A percentile compares a stretch with the other conserved stretches of the same genome.
These are phyloP conservation scores for Ballota nigra DNA, from an alignment of 257 asterid genomes.

Conservation along the genomic window DNA sequence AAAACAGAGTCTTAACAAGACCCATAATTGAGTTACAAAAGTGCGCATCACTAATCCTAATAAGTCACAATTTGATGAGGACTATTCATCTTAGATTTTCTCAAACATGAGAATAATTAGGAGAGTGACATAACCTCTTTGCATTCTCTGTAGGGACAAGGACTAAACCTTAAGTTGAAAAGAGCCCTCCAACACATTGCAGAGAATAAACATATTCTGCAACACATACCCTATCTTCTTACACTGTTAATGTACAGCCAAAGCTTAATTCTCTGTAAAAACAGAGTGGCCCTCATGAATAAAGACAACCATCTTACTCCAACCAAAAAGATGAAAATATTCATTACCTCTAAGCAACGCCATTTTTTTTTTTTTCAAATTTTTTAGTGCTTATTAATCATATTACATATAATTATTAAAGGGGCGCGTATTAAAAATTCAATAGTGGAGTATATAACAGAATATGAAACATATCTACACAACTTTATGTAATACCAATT, in stretches of 20 bases:
- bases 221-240: not conserved
- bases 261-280: constrained; percentile 22
- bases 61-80: constrained; percentile 8
- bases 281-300: constrained; percentile 10
- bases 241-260: constrained; percentile 11
- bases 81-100: constrained; percentile 9
- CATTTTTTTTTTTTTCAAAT: too few relatives aligned
- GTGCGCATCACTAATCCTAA: not conserved
- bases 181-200: constrained; percentile 5
- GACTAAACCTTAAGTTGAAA: constrained; percentile 18
- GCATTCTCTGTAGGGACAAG: constrained; percentile 20
- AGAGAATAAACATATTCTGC: constrained; percentile 24
- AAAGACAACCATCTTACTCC: constrained; percentile 19
- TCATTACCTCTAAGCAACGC: not conserved
- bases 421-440: not conserved
- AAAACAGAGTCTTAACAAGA: too few relatives aligned
- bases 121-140: constrained; percentile 27
- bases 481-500: not conserved
- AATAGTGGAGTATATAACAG: too few relatives aligned
- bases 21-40: constrained; percentile 8
- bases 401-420: not conserved
- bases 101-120: constrained; percentile 4
- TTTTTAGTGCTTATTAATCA: too few relatives aligned
- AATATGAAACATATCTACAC: constrained; percentile 32
- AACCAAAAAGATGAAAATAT: constrained; percentile 15